These are phyloP conservation scores for Chalaropsis thielavioides DNA, from an alignment of 2,329 filamentous ascomycete genomes.

Conservation along the genomic window DNA sequence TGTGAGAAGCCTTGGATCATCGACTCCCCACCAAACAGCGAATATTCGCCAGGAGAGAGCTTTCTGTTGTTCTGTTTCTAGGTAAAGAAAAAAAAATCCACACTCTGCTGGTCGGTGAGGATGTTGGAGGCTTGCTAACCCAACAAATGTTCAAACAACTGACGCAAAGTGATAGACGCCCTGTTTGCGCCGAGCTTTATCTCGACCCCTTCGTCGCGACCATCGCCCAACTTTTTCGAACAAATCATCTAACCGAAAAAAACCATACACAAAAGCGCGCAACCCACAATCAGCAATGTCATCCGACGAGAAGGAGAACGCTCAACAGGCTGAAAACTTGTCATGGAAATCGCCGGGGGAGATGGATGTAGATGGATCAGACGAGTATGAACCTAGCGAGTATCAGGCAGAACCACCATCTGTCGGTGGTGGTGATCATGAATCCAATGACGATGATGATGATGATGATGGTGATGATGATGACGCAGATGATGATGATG, in stretches of 20 bases:
- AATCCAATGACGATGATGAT: constrained; percentile 11
- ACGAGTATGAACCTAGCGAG: constrained; percentile 18
- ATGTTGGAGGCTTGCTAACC: too few species aligned
- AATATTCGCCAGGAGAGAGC: background rate
- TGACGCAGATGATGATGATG: constrained; percentile 40
- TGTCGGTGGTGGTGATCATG: constrained; percentile 14
- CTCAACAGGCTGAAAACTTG: constrained; percentile 1
- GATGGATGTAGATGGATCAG: constrained; percentile 16
- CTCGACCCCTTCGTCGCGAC: background rate
- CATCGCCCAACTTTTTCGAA: background rate
- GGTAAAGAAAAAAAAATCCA: background rate
- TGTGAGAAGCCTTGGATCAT: background rate
- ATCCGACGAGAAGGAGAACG: constrained; percentile 10
- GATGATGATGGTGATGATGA: constrained; percentile 39
- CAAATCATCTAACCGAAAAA: background rate
- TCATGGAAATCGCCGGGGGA: constrained; percentile 9
- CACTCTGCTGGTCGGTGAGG: too few species aligned
- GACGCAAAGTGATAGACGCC: background rate
- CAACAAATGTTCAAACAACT: background rate
- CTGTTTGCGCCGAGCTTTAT: background rate
- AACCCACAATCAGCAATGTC: background rate
- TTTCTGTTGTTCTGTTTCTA: background rate
- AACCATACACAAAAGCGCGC: background rate
- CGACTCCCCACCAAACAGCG: background rate
- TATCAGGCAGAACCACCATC: constrained; percentile 15